Base-by-base conservation (phyloP, 208 protist species). In the Trypanosomatidae sp. region DNA sequence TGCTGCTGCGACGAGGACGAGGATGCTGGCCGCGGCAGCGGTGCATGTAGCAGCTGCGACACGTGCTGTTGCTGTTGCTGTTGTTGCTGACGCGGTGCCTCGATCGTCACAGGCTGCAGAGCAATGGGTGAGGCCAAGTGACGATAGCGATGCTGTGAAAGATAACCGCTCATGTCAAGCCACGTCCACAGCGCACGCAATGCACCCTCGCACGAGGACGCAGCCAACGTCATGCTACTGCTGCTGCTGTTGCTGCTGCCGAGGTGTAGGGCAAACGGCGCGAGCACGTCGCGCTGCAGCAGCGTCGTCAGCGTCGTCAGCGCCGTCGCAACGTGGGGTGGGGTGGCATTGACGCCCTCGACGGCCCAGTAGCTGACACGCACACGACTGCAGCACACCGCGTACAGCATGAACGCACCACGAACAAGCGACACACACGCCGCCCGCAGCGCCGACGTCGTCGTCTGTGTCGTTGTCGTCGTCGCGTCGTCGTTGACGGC, bases 141-240 rank as follows among this genome's bases (percentile, higher is more conserved):
- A 43, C 15, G 15, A 7, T 18, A 5, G 33, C 46, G 51, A 33
- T 54, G 39, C 38, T 45, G 50, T n/a, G 55, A 47, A 63, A 86
- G 73, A 62, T 56, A 86, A 8, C 68, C 56, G 56, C 74, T 92
- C 53, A 92, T 88, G 48, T 92, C 74, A 6, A 92, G 51, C 7
- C 82, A 53, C 16, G 67, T 62, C 82, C 82, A 92, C 41, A 92
- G 51, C 19, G 76, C 73, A 7, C 71, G 64, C 58, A 81, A 69
- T 45, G 55, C 66, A 21, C 51, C 43, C n/a, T 67, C 56, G n/a
- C 55, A 66, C 23, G 66, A 64, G 10, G n/a, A n/a, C n/a, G n/a
- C n/a, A n/a, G n/a, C n/a, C n/a, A n/a, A n/a, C n/a, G 7, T 3
- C 32, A 5, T 8, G 19, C 11, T 27, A 10, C 11, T 11, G 19